Percentiles rank a stretch among this genome's conserved stretches.
Conservation (phyloP, 192 early-diverging fungal genomes). For the Mortierella antarctica region DNA sequence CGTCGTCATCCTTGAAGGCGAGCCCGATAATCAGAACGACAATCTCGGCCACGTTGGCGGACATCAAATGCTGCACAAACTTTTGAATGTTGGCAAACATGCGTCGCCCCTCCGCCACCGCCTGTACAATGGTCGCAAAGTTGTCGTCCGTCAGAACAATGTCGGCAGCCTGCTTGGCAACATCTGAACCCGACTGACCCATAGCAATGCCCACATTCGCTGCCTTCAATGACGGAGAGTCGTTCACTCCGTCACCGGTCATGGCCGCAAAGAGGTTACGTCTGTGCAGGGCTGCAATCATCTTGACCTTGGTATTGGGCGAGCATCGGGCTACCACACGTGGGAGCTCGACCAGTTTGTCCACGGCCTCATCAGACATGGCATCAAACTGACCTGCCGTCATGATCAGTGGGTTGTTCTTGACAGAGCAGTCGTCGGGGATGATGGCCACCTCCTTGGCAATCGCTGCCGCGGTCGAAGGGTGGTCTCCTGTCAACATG, state of each 20-base stretch:
- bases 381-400: conserved; percentile 88
- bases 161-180: conserved; percentile 92
- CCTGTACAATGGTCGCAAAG: conserved; percentile 84
- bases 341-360: conserved; percentile 81
- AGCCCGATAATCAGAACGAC: conserved; percentile 78
- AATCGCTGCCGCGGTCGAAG: conserved; percentile 91
- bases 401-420: conserved; percentile 72
- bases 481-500: conserved; percentile 96
- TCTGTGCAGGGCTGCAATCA: conserved; percentile 91
- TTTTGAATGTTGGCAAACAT: conserved; percentile 84
- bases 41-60: conserved; percentile 80
- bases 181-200: conserved; percentile 93
- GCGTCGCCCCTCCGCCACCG: conserved; percentile 83
- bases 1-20: conserved; percentile 70
- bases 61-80: conserved; percentile 77
- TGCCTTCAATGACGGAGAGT: conserved; percentile 79
- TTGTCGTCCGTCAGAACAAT: conserved; percentile 89
- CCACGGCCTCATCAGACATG: conserved; percentile 85
- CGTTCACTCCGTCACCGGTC: conserved; percentile 88
- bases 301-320: conserved; percentile 97
- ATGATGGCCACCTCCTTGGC: conserved; percentile 71
- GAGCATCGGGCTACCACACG: conserved; percentile 96
- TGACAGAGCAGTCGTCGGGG: conserved; percentile 61
- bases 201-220: conserved; percentile 87
- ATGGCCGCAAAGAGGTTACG: conserved; percentile 78